Evolutionary conservation across 176 grass and related monocot genomes (phyloP).

Genomic region (Rhynchospora tenuis): DNA sequence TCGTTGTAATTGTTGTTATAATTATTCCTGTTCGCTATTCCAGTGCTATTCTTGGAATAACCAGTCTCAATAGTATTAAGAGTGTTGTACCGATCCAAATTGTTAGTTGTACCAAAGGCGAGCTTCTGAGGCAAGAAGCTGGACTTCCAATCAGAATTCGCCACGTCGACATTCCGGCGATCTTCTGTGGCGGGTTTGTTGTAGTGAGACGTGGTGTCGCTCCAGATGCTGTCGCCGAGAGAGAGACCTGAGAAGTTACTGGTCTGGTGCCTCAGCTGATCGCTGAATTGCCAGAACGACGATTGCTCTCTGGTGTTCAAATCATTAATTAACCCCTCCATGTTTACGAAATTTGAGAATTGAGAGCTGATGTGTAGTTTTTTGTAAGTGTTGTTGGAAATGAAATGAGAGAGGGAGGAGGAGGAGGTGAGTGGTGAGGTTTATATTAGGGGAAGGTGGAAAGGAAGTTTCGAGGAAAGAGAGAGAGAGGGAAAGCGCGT

Average conservation of each 20-base stretch:
- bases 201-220: slow-evolving; percentile 22
- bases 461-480: slow-evolving; percentile 21
- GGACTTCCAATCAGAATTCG: slow-evolving; percentile 11
- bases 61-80: slow-evolving; percentile 17
- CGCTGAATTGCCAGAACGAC: slow-evolving; percentile 95
- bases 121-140: slow-evolving; percentile 59
- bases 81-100: slow-evolving; percentile 51
- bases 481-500: slow-evolving; percentile 18
- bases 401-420: not conserved
- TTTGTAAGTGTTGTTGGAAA: not conserved
- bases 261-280: slow-evolving; percentile 81
- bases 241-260: slow-evolving; percentile 63
- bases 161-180: slow-evolving; percentile 22
- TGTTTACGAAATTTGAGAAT: not conserved
- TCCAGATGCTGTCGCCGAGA: slow-evolving; percentile 88
- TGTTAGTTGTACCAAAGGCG: slow-evolving; percentile 60
- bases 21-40: slow-evolving; percentile 18
- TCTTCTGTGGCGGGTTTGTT: not conserved
- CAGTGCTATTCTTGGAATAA: slow-evolving; percentile 20
- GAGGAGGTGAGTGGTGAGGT: not conserved
- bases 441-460: slow-evolving; percentile 1
- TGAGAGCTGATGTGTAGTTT: not conserved
- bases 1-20: not conserved
- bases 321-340: slow-evolving; percentile 17
- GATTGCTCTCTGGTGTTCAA: slow-evolving; percentile 9